Base-by-base conservation (phyloP, 306 rosid genomes). In the Crataegus laevigata region DNA sequence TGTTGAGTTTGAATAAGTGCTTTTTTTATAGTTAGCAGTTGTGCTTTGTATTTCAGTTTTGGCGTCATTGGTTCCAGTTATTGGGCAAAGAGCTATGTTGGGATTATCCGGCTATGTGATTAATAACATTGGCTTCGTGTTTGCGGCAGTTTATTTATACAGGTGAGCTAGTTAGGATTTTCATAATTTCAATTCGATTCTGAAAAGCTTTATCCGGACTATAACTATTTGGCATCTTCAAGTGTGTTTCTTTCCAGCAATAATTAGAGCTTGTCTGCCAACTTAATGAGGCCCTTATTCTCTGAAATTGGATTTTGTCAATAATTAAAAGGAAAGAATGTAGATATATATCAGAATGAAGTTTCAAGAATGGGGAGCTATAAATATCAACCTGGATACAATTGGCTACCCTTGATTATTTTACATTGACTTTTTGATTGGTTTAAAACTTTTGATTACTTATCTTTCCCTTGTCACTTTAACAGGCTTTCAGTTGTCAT, bases 101-200 rank as follows among this genome's bases (percentile, higher is more conserved):
- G 8, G 38, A 34, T 34, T 34, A 34, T 34, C 8, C 8, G 38
- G 57, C 32, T 36, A 42, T 8, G 8, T 63, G 79, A 87, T 94
- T 78, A 88, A 75, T 66, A 94, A 91, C 77, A 55, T 88, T 66
- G 90, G 90, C 14, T 90, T 94, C 82, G 80, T 94, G 36, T 66
- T 91, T 26, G 89, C 91, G 0, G 93, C 94, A 5, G 74, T 86
- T 60, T 90, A 88, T 84, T 77, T 91, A 61, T 83, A 90, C 87
- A 78, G 85, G 97, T 91, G 63, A 77, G 79, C 61, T 36, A 8
- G 40, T 36, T 36, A 36, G 40, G 40, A 36, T 36, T 36, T 36
- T 36, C 40, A 36, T 36, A 36, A 36, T 36, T 36, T 36, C 40
- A 36, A 36, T 36, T 36, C 9, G 40, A 36, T 36, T 36, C 9